Evolutionary conservation across 2,329 filamentous ascomycete genomes (phyloP).

Genomic region (Tympanopsis confertula): DNA sequence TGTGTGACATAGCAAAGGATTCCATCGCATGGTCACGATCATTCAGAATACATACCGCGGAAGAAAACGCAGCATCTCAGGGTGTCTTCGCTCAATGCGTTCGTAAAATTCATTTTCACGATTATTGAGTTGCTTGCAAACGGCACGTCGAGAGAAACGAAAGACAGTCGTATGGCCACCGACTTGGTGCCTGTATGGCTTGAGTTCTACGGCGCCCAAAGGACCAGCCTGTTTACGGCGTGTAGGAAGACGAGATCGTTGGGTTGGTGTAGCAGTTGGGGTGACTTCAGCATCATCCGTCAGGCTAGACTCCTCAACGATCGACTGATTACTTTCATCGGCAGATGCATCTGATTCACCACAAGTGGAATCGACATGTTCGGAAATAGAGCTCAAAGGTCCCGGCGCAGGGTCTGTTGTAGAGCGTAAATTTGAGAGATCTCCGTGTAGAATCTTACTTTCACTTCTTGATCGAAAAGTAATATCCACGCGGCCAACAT

Average conservation of each 20-base stretch:
- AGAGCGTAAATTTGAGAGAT: slow-evolving; percentile 28
- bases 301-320: slow-evolving; percentile 37
- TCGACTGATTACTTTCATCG: slow-evolving; percentile 26
- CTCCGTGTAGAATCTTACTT: slow-evolving; percentile 48
- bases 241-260: slow-evolving; percentile 11
- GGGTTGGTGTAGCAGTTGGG: slow-evolving; percentile 29
- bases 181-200: slow-evolving; percentile 94
- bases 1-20: slow-evolving; percentile 10
- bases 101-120: slow-evolving; percentile 98
- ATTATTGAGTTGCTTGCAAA: slow-evolving; percentile 97
- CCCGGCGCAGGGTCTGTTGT: slow-evolving; percentile 22
- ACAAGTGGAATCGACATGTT: slow-evolving; percentile 24
- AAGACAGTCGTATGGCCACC: slow-evolving; percentile 94
- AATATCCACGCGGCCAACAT: slow-evolving; percentile 44
- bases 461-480: slow-evolving; percentile 47
- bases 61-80: slow-evolving; percentile 78
- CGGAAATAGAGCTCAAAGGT: slow-evolving; percentile 19
- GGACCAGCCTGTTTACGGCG: slow-evolving; percentile 31
- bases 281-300: slow-evolving; percentile 39
- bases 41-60: slow-evolving; percentile 52
- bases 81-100: slow-evolving; percentile 81
- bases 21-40: neutral
- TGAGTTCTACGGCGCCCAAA: slow-evolving; percentile 84
- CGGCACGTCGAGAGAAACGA: slow-evolving; percentile 85
- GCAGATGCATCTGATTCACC: slow-evolving; percentile 28